Base-by-base conservation (phyloP, 1,284 basidiomycete genomes). In the Ustilago trichophora region DNA sequence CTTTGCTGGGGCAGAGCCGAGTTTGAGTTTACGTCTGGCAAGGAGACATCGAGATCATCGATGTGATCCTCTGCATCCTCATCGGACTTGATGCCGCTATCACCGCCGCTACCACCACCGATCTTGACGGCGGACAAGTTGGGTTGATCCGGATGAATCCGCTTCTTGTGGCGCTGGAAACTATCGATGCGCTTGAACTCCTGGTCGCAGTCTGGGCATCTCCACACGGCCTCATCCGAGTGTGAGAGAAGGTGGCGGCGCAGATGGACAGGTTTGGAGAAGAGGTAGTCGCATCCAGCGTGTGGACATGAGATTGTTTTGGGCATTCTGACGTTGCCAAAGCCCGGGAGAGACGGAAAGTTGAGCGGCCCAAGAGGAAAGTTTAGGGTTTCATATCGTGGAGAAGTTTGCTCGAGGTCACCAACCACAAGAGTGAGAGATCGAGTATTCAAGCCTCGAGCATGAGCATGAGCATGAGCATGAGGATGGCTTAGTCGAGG, bases 141-240 rank as follows among this genome's bases (percentile, higher is more conserved):
- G 21, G 53, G 64, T 44, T 51, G 35, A 22, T 67, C 46, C 2
- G 57, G 57, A 44, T 67, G 64, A 36, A 67, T 67, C 25, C 64
- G 65, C 32, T 64, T 69, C 54, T 58, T 69, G 65, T 69, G 65
- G 1, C 65, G 35, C 29, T 69, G 65, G 16, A 69, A 69, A 44
- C 65, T 69, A 18, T 69, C 65, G 43, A 69, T 69, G 26, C 65
- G 65, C 19, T 69, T 69, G 55, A 69, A 69, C 31, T 63, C 51
- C 25, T 63, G 58, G 25, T 46, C 46, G 50, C 65, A 69, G 37
- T 59, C 47, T 19, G 65, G 65, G 13, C 65, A 69, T 24, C 41
- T 57, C 65, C 65, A 69, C 2, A 63, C 43, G 19, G 59, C 31
- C 25, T 54, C 47, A 32, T 63, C 50, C n/a, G 65, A 69, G 19